Conservation (phyloP, 1,284 basidiomycete species). For the Moesziomyces aphidis region DNA sequence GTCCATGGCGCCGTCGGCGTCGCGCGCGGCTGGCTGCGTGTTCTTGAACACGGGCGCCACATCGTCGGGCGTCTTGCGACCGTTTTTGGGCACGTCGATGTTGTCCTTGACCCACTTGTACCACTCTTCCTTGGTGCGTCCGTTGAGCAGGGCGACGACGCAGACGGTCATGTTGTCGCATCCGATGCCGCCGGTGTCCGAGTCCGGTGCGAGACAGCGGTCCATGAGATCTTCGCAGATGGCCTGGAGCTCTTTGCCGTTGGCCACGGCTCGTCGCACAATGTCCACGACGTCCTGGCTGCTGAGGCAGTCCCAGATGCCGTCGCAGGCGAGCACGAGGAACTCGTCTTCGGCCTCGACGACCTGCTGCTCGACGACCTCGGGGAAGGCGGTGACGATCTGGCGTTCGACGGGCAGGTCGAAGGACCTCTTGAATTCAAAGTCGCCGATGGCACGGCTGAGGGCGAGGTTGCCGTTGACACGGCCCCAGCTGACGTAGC, state of each 20-base stretch:
- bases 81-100: slow-evolving; percentile 77
- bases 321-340: slow-evolving; percentile 94
- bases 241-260: slow-evolving; percentile 81
- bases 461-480: slow-evolving; percentile 98
- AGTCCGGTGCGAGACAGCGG: slow-evolving; percentile 92
- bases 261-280: slow-evolving; percentile 83
- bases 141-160: slow-evolving; percentile 87
- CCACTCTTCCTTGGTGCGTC: slow-evolving; percentile 91
- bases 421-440: slow-evolving; percentile 97
- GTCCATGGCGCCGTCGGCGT: slow-evolving; percentile 29
- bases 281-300: slow-evolving; percentile 95
- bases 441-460: slow-evolving; percentile 95
- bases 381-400: slow-evolving; percentile 95
- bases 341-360: slow-evolving; percentile 91
- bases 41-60: slow-evolving; percentile 73
- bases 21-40: slow-evolving; percentile 35
- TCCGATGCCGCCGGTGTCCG: slow-evolving; percentile 91
- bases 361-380: slow-evolving; percentile 83
- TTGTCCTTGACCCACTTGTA: slow-evolving; percentile 88
- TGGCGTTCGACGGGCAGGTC: slow-evolving; percentile 85
- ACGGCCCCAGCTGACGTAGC: slow-evolving; percentile 95
- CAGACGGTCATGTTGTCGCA: slow-evolving; percentile 99
- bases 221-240: slow-evolving; percentile 93
- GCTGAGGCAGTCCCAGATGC: slow-evolving; percentile 97
- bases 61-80: slow-evolving; percentile 76